Evolutionary conservation across 2,329 filamentous ascomycete genomes (phyloP), one percentile per base, ranked within the genome.

Genomic region (Xylaria sp.): DNA sequence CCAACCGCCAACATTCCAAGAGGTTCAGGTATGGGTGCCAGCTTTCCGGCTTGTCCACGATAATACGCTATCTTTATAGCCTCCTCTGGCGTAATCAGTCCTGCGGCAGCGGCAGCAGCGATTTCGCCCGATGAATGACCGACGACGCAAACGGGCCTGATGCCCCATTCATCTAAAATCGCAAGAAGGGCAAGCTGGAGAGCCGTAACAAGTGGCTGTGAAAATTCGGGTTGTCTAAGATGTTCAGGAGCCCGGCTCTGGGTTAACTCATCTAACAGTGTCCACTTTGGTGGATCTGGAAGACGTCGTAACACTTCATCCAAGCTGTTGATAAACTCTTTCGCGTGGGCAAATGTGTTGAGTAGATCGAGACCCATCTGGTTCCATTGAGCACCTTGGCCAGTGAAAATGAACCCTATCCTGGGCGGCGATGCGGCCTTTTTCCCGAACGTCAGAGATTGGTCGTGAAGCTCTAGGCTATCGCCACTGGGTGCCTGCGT

Each of bases 71-170:
- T 29, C 4, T 56, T 63, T 7, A 69, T 67, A 3, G 65, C 69
- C 9, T 54, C 49, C 2, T 17, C 54, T 1, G 35, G 56, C 2
- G 21, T 27, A 1, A 62, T 48, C 9, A 29, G 49, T 1, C 60
- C 68, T 1, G 67, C 64, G 0, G 64, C 59, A 1, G 21, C 40
- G 0, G 68, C 66, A 1, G 66, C 67, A 1, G 66, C 68, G 4
- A 70, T 70, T 57, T 71, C 68, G 0, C 68, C 67, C 1, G 66
- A 70, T 1, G 67, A 70, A 25, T 70, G 67, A 5, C 69, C 69
- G 3, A 68, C 65, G 1, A 66, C 67, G 3, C 21, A 40, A 0
- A 1, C 13, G 0, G 64, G 44, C 15, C 54, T 40, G 7, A 69
- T 38, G 9, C 60, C 62, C 63, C 61, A 67, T 6, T 17, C 19